Evolutionary conservation across 1,284 basidiomycete genomes (phyloP).

Genomic region (Ceratorhiza oryzae-sativae): DNA sequence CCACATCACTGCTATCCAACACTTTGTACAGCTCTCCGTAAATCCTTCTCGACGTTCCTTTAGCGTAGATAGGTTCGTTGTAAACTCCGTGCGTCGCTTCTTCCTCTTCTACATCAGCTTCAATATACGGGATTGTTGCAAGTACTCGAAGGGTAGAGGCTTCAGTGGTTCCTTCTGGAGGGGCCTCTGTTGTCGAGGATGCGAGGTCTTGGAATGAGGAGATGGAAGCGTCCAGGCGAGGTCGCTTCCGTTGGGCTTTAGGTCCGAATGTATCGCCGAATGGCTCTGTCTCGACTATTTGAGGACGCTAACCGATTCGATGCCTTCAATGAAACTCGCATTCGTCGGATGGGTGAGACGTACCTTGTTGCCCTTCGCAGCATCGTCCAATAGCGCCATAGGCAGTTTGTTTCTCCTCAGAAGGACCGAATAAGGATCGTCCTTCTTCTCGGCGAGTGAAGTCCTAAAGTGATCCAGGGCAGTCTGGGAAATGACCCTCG

Average conservation of each 20-base stretch:
- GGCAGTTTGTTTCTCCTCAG: conserved; percentile 92
- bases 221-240: conserved; percentile 70
- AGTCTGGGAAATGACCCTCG: conserved; percentile 95
- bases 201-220: conserved; percentile 87
- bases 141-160: conserved; percentile 47
- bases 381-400: conserved; percentile 91
- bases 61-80: conserved; percentile 87
- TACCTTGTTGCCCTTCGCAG: conserved; percentile 79
- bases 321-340: background rate
- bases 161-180: conserved; percentile 51
- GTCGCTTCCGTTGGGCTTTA: conserved; percentile 90
- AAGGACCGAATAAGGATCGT: conserved; percentile 94
- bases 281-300: conserved; percentile 93
- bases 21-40: conserved; percentile 99
- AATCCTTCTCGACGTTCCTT: conserved; percentile 92
- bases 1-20: conserved; percentile 97
- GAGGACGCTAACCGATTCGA: conserved; percentile 65
- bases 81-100: conserved; percentile 55
- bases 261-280: conserved; percentile 93
- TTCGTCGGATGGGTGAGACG: conserved; percentile 41
- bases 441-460: conserved; percentile 79
- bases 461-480: conserved; percentile 94
- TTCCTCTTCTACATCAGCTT: conserved; percentile 47
- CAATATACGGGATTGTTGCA: conserved; percentile 36
- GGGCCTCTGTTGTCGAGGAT: conserved; percentile 49